Evolutionary conservation across 192 early-diverging fungal genomes (phyloP), one percentile per base, ranked within the genome.

Genomic region (Endogone sp.): DNA sequence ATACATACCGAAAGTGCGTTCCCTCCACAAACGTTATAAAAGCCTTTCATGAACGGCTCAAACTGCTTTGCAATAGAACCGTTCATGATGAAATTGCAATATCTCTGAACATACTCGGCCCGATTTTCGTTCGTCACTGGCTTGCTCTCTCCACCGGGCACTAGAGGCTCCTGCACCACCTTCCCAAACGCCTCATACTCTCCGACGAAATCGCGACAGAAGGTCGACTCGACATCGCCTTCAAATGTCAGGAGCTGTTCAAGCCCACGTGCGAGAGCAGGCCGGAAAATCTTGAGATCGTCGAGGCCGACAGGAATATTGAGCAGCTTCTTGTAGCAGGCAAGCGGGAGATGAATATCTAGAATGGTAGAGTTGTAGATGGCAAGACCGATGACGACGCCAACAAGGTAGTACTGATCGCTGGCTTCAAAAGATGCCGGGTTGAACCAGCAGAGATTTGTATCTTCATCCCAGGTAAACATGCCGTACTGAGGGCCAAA

Each of bases 291-390:
- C 13, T 81, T 80, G 24, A 98, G 79, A 77, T 98, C 97, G 4
- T 90, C 83, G 20, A 97, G 75, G 64, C 79, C 86, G 62, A 91
- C 88, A 31, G 86, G 84, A 54, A 83, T 73, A 49, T 89, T 87
- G 62, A 98, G 80, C 13, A 98, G 80, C 72, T 97, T 97, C 75
- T 98, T 98, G 70, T 95, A 98, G 57, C 87, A 88, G 8, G 90
- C 88, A 58, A 89, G 74, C 9, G 92, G 90, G 32, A 93, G 74
- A 23, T 91, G 92, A 21, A 97, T 81, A 71, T 96, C 95, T 22
- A 98, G 79, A 70, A 98, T 96, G 25, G 90, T 95, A 22, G 91
- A 92, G 75, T 98, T 96, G 73, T 97, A 96, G 28, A 98, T 91
- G 24, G 97, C 95, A 28, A 98, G 67, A 0, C 95, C 97, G 29